phyloP scores from a whole-genome alignment of 371 early-diverging fungal species.

The Mucor lusitanicus region DNA sequence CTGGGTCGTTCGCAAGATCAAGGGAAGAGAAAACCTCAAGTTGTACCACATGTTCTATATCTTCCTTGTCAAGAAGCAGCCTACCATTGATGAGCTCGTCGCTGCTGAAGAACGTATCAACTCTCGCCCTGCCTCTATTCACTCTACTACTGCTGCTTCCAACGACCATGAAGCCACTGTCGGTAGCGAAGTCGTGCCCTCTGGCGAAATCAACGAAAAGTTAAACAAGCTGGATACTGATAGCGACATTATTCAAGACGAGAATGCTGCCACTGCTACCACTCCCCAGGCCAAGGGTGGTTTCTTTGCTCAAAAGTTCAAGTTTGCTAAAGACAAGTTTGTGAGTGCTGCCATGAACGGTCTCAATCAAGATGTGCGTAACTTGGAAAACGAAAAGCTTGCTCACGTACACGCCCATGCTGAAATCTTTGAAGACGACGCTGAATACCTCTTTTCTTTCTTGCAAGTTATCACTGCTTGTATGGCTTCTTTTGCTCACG shows the following conservation, averaged over 20 bases:
- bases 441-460: conserved; percentile 83
- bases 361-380: conserved; percentile 63
- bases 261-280: neutral
- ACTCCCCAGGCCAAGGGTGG: neutral
- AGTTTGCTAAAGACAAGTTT: conserved; percentile 15
- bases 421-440: conserved; percentile 74
- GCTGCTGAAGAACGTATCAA: conserved; percentile 18
- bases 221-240: neutral
- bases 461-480: conserved; percentile 86
- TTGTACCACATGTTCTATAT: conserved; percentile 72
- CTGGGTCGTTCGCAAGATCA: conserved; percentile 65
- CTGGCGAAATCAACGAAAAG: neutral
- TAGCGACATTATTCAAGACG: neutral
- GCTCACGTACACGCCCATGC: conserved; percentile 62
- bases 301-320: neutral
- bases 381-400: conserved; percentile 49
- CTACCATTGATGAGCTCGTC: conserved; percentile 22
- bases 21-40: conserved; percentile 63
- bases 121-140: conserved; percentile 45
- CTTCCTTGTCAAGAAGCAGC: conserved; percentile 53
- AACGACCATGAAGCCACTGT: conserved; percentile 9
- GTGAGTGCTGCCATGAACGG: conserved; percentile 38
- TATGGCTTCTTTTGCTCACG: conserved; percentile 88
- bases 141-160: conserved; percentile 18
- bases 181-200: conserved; percentile 1